These are phyloP conservation scores for Chrysoporthe puriensis DNA, from an alignment of 2,329 filamentous ascomycete species.

Conservation along the genomic window DNA sequence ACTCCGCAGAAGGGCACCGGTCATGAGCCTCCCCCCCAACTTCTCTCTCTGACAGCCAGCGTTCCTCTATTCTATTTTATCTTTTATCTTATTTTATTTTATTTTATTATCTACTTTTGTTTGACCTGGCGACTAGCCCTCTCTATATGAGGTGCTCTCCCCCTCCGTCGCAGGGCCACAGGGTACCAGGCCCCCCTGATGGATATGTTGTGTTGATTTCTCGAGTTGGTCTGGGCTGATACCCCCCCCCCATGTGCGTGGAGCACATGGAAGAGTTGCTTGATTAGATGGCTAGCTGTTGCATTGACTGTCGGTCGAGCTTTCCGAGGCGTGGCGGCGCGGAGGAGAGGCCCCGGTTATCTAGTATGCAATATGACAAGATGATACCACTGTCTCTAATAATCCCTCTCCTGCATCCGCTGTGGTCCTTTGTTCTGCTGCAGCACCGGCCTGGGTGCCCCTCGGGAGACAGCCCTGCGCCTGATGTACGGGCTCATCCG, in stretches of 20 bases:
- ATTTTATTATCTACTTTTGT: neutral
- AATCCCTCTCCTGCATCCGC: too few species aligned
- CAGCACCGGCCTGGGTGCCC: too few species aligned
- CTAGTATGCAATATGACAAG: too few species aligned
- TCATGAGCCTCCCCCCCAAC: neutral
- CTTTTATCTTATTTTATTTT: neutral
- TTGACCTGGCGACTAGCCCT: neutral
- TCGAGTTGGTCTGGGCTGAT: conserved; percentile 21
- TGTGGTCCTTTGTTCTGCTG: too few species aligned
- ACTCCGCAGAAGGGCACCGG: conserved; percentile 16
- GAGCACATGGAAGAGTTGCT: conserved; percentile 22
- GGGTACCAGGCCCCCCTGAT: conserved; percentile 1
- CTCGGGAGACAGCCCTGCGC: too few species aligned
- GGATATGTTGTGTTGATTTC: neutral
- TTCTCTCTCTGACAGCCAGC: neutral
- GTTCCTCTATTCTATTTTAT: neutral
- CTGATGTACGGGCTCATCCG: too few species aligned
- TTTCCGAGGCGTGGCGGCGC: neutral
- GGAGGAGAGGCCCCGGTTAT: too few species aligned
- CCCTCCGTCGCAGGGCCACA: neutral
- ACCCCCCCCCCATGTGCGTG: conserved; percentile 29
- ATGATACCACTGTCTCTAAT: neutral
- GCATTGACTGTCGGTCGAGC: neutral
- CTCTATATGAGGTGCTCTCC: neutral
- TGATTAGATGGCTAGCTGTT: neutral